phyloP scores from a whole-genome alignment of 306 rosid genomes.

The Trifolium repens region DNA sequence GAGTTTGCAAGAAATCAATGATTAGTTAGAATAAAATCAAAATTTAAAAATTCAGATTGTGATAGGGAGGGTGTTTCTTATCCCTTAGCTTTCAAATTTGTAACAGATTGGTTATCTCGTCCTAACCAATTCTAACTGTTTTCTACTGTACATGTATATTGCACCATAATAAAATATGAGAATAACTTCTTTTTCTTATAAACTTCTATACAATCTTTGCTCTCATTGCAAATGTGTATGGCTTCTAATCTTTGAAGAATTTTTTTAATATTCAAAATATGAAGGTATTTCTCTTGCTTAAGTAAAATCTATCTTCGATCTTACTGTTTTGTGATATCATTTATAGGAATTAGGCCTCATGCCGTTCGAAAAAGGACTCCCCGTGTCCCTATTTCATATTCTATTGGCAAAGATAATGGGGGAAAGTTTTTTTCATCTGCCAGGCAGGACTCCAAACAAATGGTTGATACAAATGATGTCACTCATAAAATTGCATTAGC shows the following conservation, averaged over 20 bases:
- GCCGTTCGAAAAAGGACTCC: constrained; percentile 97
- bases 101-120: background rate
- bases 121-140: background rate
- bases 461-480: constrained; percentile 62
- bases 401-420: constrained; percentile 64
- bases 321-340: constrained; percentile 37
- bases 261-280: background rate
- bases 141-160: constrained; percentile 5
- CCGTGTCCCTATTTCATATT: constrained; percentile 76
- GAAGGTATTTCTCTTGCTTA: constrained; percentile 27
- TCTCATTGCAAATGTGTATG: background rate
- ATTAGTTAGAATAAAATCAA: constrained; percentile 3
- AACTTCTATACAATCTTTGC: background rate
- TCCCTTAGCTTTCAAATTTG: background rate
- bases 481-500: constrained; percentile 80
- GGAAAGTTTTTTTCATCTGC: constrained; percentile 64
- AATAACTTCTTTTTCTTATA: background rate
- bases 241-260: constrained; percentile 17
- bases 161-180: background rate
- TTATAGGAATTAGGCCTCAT: constrained; percentile 79
- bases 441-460: constrained; percentile 59
- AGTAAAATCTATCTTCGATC: constrained; percentile 18
- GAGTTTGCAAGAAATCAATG: background rate
- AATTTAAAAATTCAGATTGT: background rate
- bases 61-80: background rate